Evolutionary conservation across 1,139 yeast genomes (phyloP).

Genomic region (Blastobotrys illinoisensis): DNA sequence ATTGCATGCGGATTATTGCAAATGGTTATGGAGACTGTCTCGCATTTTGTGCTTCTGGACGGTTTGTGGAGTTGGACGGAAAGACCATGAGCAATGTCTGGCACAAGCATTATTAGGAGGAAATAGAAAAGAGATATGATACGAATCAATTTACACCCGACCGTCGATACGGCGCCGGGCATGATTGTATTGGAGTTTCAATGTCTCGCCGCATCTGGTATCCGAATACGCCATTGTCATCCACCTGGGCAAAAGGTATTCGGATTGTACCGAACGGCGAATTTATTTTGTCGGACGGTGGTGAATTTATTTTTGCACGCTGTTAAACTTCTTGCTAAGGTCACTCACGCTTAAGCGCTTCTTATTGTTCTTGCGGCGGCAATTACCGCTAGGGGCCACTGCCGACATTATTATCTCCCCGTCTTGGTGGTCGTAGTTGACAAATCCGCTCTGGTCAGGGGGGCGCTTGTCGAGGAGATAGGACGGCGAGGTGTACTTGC

Average conservation of each 20-base stretch:
- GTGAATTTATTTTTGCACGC: background rate
- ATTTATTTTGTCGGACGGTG: too few relatives aligned
- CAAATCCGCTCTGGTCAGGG: conserved; percentile 22
- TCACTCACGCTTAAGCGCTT: background rate
- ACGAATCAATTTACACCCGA: background rate
- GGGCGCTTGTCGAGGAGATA: conserved; percentile 14
- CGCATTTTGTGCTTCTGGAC: background rate
- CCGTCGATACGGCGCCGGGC: background rate
- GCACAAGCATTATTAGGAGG: background rate
- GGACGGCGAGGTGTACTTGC: conserved; percentile 12
- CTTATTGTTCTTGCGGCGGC: conserved; percentile 2
- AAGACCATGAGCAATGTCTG: background rate
- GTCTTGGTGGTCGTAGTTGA: conserved; percentile 21
- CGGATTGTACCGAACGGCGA: too few relatives aligned
- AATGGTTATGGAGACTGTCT: background rate
- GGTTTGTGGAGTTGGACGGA: background rate
- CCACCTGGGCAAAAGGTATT: background rate
- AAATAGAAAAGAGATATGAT: background rate
- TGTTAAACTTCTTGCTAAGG: background rate
- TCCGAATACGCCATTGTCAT: background rate
- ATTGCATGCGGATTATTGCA: conserved; percentile 4
- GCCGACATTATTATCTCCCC: conserved; percentile 23
- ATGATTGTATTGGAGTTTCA: background rate
- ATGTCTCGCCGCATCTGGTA: background rate
- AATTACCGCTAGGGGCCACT: conserved; percentile 23